These are phyloP conservation scores for Pontederia crassipes DNA, from an alignment of 176 grass and related monocot genomes.

Conservation along the genomic window DNA sequence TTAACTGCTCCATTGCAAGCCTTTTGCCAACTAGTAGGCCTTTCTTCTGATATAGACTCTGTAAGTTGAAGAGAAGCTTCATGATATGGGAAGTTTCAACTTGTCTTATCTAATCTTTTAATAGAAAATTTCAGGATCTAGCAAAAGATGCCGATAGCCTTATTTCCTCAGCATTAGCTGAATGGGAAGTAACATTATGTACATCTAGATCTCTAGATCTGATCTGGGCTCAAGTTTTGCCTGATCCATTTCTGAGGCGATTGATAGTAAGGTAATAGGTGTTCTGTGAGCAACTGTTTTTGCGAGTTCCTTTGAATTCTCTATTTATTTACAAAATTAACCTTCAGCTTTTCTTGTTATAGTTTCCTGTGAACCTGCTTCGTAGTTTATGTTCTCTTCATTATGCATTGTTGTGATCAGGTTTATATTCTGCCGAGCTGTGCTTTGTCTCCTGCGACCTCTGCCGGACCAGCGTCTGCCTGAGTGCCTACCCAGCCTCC, in stretches of 20 bases:
- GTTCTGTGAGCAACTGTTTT: neutral
- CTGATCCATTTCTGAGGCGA: conserved; percentile 78
- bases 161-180: conserved; percentile 70
- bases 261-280: conserved; percentile 65
- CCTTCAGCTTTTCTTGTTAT: neutral
- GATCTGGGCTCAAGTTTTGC: conserved; percentile 85
- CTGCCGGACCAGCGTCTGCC: conserved; percentile 42
- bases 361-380: neutral
- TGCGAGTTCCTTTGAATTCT: too few relatives aligned
- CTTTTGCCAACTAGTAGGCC: conserved; percentile 79
- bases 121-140: conserved; percentile 45
- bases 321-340: too few relatives aligned
- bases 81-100: conserved; percentile 1
- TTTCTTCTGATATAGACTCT: conserved; percentile 51
- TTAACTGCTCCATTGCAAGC: conserved; percentile 92
- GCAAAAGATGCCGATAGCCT: conserved; percentile 52
- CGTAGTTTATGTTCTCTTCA: neutral
- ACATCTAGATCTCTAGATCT: conserved; percentile 51
- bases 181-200: conserved; percentile 72
- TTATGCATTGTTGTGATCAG: conserved; percentile 29
- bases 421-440: conserved; percentile 97
- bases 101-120: conserved; percentile 1
- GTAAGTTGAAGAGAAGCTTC: conserved; percentile 33
- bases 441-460: conserved; percentile 49
- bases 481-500: conserved; percentile 68